These are phyloP conservation scores for Fusarium mundagurra DNA, from an alignment of 2,329 filamentous ascomycete species.

Conservation along the genomic window DNA sequence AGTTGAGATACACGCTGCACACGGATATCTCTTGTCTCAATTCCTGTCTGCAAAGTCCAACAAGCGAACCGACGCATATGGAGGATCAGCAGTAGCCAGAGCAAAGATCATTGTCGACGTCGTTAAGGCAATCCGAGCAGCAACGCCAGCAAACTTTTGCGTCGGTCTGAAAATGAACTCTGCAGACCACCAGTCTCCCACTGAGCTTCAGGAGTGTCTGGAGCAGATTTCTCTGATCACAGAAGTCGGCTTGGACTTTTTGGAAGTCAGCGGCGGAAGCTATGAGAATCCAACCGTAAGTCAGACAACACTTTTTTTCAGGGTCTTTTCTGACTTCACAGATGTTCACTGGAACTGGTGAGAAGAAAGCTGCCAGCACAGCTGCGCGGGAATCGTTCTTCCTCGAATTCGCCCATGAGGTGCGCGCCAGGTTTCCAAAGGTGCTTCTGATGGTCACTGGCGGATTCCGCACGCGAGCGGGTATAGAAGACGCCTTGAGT, in stretches of 20 bases:
- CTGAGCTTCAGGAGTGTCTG: conserved; percentile 61
- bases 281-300: conserved; percentile 63
- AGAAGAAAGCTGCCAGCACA: conserved; percentile 49
- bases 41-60: conserved; percentile 64
- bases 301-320: neutral
- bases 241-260: conserved; percentile 67
- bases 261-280: conserved; percentile 73
- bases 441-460: conserved; percentile 68
- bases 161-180: conserved; percentile 67
- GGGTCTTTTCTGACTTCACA: conserved; percentile 1
- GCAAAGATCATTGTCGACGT: conserved; percentile 63
- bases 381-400: conserved; percentile 73
- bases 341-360: conserved; percentile 47
- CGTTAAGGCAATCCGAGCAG: conserved; percentile 53
- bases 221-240: conserved; percentile 65
- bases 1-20: conserved; percentile 58
- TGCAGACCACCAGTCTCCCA: conserved; percentile 61
- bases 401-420: conserved; percentile 68
- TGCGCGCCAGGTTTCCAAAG: conserved; percentile 56
- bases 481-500: conserved; percentile 53
- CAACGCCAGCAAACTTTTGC: conserved; percentile 53
- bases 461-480: conserved; percentile 64
- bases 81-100: conserved; percentile 60
- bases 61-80: conserved; percentile 63
- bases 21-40: conserved; percentile 67